phyloP scores from a whole-genome alignment of 345 rosid species.

The Eucalyptus melliodora region DNA sequence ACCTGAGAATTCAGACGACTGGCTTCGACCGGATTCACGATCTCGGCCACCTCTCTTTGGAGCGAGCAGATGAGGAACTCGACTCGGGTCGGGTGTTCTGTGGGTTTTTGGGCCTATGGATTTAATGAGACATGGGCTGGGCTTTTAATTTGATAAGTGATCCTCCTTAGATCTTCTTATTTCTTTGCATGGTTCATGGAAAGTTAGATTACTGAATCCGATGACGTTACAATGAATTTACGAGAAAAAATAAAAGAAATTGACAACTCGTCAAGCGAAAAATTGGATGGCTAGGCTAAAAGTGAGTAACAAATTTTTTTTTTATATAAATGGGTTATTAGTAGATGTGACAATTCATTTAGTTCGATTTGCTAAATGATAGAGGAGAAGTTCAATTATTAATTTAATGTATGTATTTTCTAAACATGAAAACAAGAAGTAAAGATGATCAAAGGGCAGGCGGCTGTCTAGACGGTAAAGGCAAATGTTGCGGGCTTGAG shows the following conservation, averaged over 20 bases:
- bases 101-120: background rate
- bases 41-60: background rate
- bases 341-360: background rate
- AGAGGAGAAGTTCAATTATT: background rate
- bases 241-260: no score
- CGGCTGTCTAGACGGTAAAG: background rate
- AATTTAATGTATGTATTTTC: background rate
- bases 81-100: background rate
- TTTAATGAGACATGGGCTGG: background rate
- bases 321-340: background rate
- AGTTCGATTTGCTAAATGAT: background rate
- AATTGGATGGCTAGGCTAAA: background rate
- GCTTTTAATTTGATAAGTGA: background rate
- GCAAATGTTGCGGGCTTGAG: background rate
- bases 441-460: background rate
- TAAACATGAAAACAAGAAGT: background rate
- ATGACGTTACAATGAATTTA: no score
- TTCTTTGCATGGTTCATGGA: background rate
- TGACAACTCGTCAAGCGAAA: background rate
- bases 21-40: background rate
- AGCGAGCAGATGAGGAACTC: background rate
- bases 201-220: no score
- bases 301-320: background rate
- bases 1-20: background rate
- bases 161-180: background rate